Evolutionary conservation across 2,329 filamentous ascomycete genomes (phyloP).

Genomic region (Xylariaceae sp.): DNA sequence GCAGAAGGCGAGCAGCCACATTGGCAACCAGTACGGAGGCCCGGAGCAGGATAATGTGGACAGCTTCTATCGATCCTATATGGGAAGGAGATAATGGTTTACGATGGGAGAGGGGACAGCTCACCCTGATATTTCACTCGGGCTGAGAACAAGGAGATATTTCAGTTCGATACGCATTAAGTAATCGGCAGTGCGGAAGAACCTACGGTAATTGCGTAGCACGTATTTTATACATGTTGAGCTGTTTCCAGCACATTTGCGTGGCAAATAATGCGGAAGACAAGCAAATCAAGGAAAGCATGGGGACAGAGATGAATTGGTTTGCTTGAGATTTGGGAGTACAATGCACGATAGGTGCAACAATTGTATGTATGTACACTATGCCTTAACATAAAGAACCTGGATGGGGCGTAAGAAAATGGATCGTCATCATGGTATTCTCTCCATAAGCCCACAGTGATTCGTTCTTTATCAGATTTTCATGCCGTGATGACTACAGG

Average conservation of each 20-base stretch:
- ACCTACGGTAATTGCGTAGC: constrained; percentile 2
- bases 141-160: constrained; percentile 4
- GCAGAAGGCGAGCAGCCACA: constrained; percentile 71
- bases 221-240: neutral
- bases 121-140: constrained; percentile 4
- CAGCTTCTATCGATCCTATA: constrained; percentile 87
- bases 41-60: constrained; percentile 72
- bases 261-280: too few species aligned
- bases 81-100: constrained; percentile 54
- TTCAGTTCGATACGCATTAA: constrained; percentile 1
- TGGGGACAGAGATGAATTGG: constrained; percentile 16
- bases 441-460: too few species aligned
- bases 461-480: too few species aligned
- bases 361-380: constrained; percentile 30
- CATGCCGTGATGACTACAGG: too few species aligned
- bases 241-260: neutral
- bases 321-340: constrained; percentile 20
- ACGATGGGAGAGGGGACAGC: neutral
- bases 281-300: too few species aligned
- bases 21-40: constrained; percentile 56
- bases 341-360: constrained; percentile 11
- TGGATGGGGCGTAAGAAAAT: constrained; percentile 5
- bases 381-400: constrained; percentile 20
- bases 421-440: too few species aligned
- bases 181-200: constrained; percentile 7